Evolutionary conservation across 1,139 yeast genomes (phyloP).

Genomic region (Pneumocystis carinii): DNA sequence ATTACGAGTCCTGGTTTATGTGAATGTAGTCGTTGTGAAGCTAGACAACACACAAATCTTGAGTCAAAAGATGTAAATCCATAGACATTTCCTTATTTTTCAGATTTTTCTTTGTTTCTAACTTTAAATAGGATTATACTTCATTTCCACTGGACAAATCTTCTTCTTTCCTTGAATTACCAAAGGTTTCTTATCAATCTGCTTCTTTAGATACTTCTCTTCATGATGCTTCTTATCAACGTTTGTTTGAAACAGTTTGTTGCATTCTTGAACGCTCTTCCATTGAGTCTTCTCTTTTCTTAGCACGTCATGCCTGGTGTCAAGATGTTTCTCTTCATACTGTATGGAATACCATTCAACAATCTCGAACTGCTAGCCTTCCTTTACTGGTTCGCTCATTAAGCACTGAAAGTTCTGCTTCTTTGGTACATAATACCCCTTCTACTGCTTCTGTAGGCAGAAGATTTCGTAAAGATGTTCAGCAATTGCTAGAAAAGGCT

Average conservation of each 20-base stretch:
- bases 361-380: not conserved
- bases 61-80: too few relatives aligned
- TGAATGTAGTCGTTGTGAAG: not conserved
- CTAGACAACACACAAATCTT: too few relatives aligned
- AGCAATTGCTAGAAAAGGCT: not conserved
- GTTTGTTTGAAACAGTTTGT: not conserved
- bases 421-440: not conserved
- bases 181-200: too few relatives aligned
- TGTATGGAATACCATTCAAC: not conserved
- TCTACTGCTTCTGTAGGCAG: not conserved
- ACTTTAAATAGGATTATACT: too few relatives aligned
- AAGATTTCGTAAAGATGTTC: not conserved
- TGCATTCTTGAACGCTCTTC: not conserved
- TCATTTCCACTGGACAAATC: not conserved
- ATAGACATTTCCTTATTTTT: too few relatives aligned
- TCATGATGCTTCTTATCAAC: not conserved
- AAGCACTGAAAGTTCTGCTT: not conserved
- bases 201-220: not conserved
- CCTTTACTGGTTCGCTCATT: not conserved
- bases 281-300: not conserved
- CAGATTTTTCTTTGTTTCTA: too few relatives aligned
- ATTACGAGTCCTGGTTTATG: not conserved
- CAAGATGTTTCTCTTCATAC: not conserved
- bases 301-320: not conserved
- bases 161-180: too few relatives aligned